These are phyloP conservation scores for Wickerhamomyces rabaulensis DNA, from an alignment of 805 yeast genomes.

Conservation along the genomic window DNA sequence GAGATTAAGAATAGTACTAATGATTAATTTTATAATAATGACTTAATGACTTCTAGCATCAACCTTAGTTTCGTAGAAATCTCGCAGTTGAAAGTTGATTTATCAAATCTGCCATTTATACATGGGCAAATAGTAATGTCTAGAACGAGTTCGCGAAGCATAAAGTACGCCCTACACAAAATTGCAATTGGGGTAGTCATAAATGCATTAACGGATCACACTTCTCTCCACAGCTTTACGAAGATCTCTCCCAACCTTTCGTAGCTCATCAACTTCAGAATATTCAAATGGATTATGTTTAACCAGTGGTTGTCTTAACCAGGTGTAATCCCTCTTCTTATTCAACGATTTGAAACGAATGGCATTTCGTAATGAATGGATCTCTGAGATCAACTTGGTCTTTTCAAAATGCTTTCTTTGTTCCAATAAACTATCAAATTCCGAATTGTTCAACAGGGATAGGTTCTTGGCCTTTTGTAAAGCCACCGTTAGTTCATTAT, in stretches of 20 bases:
- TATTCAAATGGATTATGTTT: constrained; percentile 3
- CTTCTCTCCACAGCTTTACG: constrained; percentile 5
- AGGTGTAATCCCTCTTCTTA: neutral
- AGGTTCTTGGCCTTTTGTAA: constrained; percentile 25
- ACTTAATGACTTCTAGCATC: neutral
- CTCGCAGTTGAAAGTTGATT: too few species aligned
- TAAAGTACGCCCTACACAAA: too few species aligned
- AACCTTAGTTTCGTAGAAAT: neutral
- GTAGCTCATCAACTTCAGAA: constrained; percentile 13
- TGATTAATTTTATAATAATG: neutral
- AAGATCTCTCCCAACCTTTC: constrained; percentile 16
- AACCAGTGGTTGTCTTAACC: constrained; percentile 11
- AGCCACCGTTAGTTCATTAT: constrained; percentile 21
- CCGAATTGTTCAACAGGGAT: constrained; percentile 21
- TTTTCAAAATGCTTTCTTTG: constrained; percentile 31
- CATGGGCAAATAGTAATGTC: too few species aligned
- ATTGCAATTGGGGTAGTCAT: too few species aligned
- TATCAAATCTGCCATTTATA: too few species aligned
- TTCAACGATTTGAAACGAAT: constrained; percentile 5
- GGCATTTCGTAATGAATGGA: constrained; percentile 34
- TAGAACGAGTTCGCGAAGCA: too few species aligned
- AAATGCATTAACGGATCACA: neutral
- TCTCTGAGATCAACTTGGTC: constrained; percentile 38
- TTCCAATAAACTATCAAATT: constrained; percentile 29
- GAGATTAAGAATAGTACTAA: neutral